These are phyloP conservation scores for Sphaceloma murrayae DNA, from an alignment of 2,329 filamentous ascomycete genomes.

Conservation along the genomic window DNA sequence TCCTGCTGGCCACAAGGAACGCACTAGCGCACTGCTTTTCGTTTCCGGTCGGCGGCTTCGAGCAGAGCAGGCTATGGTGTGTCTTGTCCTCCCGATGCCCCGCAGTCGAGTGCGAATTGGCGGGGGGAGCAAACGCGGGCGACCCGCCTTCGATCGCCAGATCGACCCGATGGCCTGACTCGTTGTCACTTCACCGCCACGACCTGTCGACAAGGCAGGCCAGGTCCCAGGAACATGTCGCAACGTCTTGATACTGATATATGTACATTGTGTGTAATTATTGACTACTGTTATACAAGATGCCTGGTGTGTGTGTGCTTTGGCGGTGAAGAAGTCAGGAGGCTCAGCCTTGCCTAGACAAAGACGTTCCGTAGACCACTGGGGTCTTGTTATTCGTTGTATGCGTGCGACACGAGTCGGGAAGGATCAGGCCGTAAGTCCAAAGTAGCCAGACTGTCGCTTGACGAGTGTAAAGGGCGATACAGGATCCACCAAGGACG, in stretches of 20 bases:
- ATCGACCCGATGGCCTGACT: too few relatives aligned
- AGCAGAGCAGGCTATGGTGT: too few relatives aligned
- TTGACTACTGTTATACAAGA: conserved; percentile 13
- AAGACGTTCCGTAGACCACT: conserved; percentile 1
- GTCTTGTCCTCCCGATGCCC: too few relatives aligned
- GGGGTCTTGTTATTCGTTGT: conserved; percentile 8
- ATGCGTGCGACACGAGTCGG: not conserved
- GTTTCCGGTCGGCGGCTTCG: too few relatives aligned
- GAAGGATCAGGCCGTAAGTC: not conserved
- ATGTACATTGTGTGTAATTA: conserved; percentile 6
- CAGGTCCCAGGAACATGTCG: conserved; percentile 4
- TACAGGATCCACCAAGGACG: not conserved
- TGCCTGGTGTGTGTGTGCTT: not conserved
- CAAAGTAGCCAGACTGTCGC: conserved; percentile 9
- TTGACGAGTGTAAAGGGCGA: conserved; percentile 7
- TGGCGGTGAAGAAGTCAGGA: not conserved
- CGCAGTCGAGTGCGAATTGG: too few relatives aligned
- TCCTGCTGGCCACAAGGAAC: too few relatives aligned
- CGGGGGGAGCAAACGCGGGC: conserved; percentile 4
- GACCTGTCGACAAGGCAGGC: conserved; percentile 6
- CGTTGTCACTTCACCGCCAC: conserved; percentile 15
- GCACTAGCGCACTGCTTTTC: too few relatives aligned
- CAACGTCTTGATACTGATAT: too few relatives aligned
- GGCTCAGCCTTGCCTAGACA: conserved; percentile 6
- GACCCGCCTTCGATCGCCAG: too few relatives aligned